Conservation (phyloP, 441 rosid species). For the Syzygium syzygioides region DNA sequence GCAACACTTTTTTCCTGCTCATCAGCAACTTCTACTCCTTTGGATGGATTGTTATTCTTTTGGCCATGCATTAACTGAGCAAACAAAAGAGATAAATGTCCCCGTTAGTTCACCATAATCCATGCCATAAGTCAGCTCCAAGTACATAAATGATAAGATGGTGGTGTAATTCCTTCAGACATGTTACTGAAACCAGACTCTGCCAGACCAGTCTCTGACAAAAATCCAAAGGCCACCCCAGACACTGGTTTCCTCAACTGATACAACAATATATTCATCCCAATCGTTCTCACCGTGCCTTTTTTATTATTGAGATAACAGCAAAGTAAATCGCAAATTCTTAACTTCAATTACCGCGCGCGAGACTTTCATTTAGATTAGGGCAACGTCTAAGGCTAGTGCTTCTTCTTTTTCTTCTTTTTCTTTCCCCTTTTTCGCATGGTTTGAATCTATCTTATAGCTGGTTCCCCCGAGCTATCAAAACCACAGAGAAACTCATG, state of each 20-base stretch:
- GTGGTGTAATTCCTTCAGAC: neutral
- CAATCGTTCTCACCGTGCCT: neutral
- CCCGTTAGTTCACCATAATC: neutral
- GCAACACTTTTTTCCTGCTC: neutral
- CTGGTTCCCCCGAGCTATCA: neutral
- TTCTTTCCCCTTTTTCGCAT: neutral
- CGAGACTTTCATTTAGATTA: neutral
- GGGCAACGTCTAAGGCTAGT: neutral
- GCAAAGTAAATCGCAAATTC: neutral
- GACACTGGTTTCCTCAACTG: neutral
- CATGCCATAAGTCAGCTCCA: neutral
- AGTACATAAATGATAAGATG: neutral
- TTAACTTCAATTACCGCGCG: neutral
- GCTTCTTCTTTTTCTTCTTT: neutral
- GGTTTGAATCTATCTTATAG: neutral
- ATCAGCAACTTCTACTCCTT: constrained; percentile 1
- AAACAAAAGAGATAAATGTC: neutral
- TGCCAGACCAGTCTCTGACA: neutral
- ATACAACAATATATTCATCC: neutral
- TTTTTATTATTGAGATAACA: neutral
- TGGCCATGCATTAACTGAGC: constrained; percentile 33
- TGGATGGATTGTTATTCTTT: constrained; percentile 5
- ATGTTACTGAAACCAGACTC: neutral
- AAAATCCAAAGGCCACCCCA: neutral
- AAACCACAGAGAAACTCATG: neutral